Conservation (phyloP, 805 yeast species). For the Nakazawaea anatomiae region DNA sequence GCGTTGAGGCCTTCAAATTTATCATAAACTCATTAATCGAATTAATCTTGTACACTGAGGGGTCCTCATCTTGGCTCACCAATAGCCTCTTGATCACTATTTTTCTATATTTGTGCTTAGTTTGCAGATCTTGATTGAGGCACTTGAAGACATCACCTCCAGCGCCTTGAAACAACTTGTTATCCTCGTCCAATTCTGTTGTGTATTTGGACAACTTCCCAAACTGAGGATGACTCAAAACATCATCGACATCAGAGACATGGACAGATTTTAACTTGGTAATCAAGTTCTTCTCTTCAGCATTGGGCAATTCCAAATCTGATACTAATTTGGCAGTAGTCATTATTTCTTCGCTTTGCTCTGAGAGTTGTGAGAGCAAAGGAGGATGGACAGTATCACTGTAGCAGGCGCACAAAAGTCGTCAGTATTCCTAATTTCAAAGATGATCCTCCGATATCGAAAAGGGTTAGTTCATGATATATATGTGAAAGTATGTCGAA, state of each 20-base stretch:
- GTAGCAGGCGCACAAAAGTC: no score
- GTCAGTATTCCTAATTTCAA: no score
- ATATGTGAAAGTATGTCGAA: no score
- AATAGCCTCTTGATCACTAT: slow-evolving; percentile 3
- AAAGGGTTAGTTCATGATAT: no score
- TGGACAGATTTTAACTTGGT: background rate
- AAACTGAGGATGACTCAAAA: background rate
- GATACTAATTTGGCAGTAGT: background rate
- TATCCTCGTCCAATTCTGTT: background rate
- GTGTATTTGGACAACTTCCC: background rate
- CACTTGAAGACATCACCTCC: slow-evolving; percentile 7
- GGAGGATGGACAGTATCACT: no score
- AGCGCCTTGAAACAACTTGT: slow-evolving; percentile 7
- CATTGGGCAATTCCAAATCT: background rate
- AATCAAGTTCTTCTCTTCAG: background rate
- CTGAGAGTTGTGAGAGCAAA: no score
- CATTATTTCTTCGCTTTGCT: background rate
- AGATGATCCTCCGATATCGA: no score
- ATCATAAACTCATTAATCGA: slow-evolving; percentile 3
- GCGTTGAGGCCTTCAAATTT: slow-evolving; percentile 2
- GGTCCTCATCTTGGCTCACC: background rate
- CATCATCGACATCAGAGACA: background rate
- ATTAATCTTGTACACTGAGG: background rate
- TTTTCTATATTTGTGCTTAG: background rate
- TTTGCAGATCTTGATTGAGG: slow-evolving; percentile 1